Evolutionary conservation across 208 protist species (phyloP).

Genomic region (Crithidia expoeki): DNA sequence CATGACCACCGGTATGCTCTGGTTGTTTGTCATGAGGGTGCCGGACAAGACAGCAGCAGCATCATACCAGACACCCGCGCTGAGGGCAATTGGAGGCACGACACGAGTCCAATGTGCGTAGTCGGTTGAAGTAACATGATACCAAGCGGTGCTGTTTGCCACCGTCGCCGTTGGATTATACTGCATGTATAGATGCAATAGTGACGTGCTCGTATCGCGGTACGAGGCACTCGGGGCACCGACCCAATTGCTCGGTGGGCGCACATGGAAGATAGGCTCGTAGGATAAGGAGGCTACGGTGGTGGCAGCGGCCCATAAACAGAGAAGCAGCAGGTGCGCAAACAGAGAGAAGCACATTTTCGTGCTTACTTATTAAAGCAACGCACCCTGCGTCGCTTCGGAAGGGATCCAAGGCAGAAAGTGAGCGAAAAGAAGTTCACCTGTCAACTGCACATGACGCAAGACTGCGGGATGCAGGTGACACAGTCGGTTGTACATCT

Average conservation of each 20-base stretch:
- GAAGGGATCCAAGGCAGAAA: no score
- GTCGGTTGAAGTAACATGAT: slow-evolving; percentile 51
- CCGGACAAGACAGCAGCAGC: slow-evolving; percentile 36
- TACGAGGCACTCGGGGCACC: slow-evolving; percentile 65
- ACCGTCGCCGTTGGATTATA: slow-evolving; percentile 54
- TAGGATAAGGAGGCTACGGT: neutral
- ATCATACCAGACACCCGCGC: slow-evolving; percentile 48
- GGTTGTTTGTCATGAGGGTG: slow-evolving; percentile 40
- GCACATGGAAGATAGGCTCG: slow-evolving; percentile 52
- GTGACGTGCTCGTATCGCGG: slow-evolving; percentile 48
- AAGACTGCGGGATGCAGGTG: no score
- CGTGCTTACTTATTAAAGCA: no score
- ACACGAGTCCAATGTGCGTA: slow-evolving; percentile 48
- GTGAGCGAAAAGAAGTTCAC: no score
- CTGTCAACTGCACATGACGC: no score
- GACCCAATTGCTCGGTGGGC: slow-evolving; percentile 55
- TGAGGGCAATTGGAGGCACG: slow-evolving; percentile 25
- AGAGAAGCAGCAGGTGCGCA: neutral
- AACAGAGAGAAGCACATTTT: neutral
- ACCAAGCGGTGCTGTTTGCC: slow-evolving; percentile 49
- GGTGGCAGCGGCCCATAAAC: neutral
- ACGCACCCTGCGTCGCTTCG: no score
- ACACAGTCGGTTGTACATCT: no score
- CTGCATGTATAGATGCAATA: slow-evolving; percentile 66
- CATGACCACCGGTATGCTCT: slow-evolving; percentile 37